Conservation (phyloP, 1,284 basidiomycete genomes). For the Pseudozyma thailandica region DNA sequence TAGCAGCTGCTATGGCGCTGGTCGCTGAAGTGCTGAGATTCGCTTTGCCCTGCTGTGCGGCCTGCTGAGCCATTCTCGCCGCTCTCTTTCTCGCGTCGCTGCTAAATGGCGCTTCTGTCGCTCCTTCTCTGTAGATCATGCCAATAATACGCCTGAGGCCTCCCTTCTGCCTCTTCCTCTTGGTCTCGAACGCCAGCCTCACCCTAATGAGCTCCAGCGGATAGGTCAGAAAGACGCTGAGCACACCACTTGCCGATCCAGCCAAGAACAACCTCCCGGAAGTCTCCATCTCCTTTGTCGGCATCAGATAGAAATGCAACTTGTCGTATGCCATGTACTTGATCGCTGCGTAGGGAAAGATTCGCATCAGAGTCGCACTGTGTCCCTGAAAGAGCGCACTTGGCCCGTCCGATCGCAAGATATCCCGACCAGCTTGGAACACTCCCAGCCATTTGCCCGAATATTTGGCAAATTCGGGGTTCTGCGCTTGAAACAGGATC, state of each 20-base stretch:
- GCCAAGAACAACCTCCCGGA: slow-evolving; percentile 85
- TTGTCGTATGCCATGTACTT: slow-evolving; percentile 98
- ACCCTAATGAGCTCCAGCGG: slow-evolving; percentile 95
- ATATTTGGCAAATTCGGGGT: slow-evolving; percentile 93
- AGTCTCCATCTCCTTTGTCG: slow-evolving; percentile 81
- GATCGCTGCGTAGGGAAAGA: slow-evolving; percentile 95
- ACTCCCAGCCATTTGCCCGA: slow-evolving; percentile 86
- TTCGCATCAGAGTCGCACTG: slow-evolving; percentile 80
- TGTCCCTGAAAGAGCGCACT: slow-evolving; percentile 93
- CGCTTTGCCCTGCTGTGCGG: slow-evolving; percentile 63
- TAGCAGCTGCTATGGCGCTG: slow-evolving; percentile 30
- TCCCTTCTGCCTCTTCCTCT: slow-evolving; percentile 65
- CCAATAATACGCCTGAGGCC: slow-evolving; percentile 54
- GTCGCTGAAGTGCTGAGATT: slow-evolving; percentile 44
- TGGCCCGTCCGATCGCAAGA: slow-evolving; percentile 79
- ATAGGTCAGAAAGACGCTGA: slow-evolving; percentile 90
- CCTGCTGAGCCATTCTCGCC: slow-evolving; percentile 73
- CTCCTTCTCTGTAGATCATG: slow-evolving; percentile 65
- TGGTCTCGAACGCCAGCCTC: slow-evolving; percentile 89
- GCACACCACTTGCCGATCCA: slow-evolving; percentile 86
- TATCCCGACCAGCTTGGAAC: slow-evolving; percentile 81
- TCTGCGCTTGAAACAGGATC: slow-evolving; percentile 97
- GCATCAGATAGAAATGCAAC: slow-evolving; percentile 83
- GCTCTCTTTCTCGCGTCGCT: slow-evolving; percentile 56
- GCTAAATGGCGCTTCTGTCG: slow-evolving; percentile 62